Base-by-base conservation (phyloP, 257 asterid genomes). In the Solanum piurae region DNA sequence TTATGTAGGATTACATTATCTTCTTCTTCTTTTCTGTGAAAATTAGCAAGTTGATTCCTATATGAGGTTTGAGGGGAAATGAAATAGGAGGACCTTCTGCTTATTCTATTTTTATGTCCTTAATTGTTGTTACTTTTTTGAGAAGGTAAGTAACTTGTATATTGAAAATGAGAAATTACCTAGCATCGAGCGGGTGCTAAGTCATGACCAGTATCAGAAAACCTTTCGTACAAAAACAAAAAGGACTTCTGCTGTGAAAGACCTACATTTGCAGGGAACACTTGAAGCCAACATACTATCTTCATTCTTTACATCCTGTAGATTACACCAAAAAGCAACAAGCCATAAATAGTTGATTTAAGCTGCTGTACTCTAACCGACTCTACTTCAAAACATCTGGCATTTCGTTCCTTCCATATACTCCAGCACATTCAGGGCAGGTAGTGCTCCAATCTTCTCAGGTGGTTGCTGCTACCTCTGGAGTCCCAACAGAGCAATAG, bases 341-440 rank as follows among this genome's bases (percentile, higher is more conserved):
- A 69, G 3, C 40, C 6, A 69, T 31, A 69, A 69, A 31, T 40
- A 69, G 4, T 14, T 69, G 76, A 31, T 69, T 69, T 31, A 31
- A 69, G 76, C 37, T 69, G 12, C 40, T 69, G 10, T 31, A 69
- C 38, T 29, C 38, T 69, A 29, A 29, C 76, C 23, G 40, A 14
- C 74, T 69, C 37, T 69, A 40, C 76, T 69, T 69, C 76, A 29
- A 29, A 69, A 31, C 76, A 31, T 69, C 76, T 69, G 6, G 9
- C 76, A 31, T 69, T 29, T 69, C 6, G 10, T 69, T 69, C 76
- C 75, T 69, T 69, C 40, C 76, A 98, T 95, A 86, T 85, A 76
- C 2, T 66, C 73, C 20, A 25, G 73, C 73, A 66, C 73, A 66
- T 66, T 31, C 73, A 66, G 73, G 36, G 20, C 7, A 66, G 73